phyloP scores from a whole-genome alignment of 2,329 filamentous ascomycete genomes.

The Ilyonectria sp. region DNA sequence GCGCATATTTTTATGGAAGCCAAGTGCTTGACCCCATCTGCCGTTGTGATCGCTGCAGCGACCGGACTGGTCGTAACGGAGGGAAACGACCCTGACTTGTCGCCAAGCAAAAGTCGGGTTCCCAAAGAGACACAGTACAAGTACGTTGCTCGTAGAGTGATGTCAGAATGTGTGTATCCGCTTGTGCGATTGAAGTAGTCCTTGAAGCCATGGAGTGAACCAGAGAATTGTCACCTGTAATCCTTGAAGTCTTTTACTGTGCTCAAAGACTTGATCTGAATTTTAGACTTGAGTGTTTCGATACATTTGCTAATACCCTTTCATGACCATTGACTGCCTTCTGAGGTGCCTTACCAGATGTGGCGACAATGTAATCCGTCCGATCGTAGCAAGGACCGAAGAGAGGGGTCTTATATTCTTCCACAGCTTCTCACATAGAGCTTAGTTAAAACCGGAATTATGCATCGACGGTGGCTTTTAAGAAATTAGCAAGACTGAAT shows the following conservation, averaged over 20 bases:
- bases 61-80: slow-evolving; percentile 4
- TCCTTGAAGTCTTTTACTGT: slow-evolving; percentile 17
- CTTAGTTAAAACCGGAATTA: background rate
- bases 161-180: slow-evolving; percentile 16
- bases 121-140: slow-evolving; percentile 17
- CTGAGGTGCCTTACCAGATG: slow-evolving; percentile 23
- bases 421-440: slow-evolving; percentile 17
- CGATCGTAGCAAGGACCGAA: slow-evolving; percentile 31
- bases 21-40: slow-evolving; percentile 10
- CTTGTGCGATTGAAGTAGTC: slow-evolving; percentile 25
- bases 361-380: slow-evolving; percentile 29
- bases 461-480: background rate
- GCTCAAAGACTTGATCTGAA: background rate
- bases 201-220: slow-evolving; percentile 17
- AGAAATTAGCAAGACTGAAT: slow-evolving; percentile 21
- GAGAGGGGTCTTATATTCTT: slow-evolving; percentile 29
- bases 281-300: background rate
- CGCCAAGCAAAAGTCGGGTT: slow-evolving; percentile 25
- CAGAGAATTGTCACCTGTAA: slow-evolving; percentile 22
- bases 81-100: slow-evolving; percentile 16
- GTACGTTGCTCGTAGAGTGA: slow-evolving; percentile 17
- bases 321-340: slow-evolving; percentile 13
- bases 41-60: slow-evolving; percentile 20
- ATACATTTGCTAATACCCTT: background rate
- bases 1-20: slow-evolving; percentile 14